Base-by-base conservation (phyloP, 208 protist genomes). In the Trypanosomatidae sp. region DNA sequence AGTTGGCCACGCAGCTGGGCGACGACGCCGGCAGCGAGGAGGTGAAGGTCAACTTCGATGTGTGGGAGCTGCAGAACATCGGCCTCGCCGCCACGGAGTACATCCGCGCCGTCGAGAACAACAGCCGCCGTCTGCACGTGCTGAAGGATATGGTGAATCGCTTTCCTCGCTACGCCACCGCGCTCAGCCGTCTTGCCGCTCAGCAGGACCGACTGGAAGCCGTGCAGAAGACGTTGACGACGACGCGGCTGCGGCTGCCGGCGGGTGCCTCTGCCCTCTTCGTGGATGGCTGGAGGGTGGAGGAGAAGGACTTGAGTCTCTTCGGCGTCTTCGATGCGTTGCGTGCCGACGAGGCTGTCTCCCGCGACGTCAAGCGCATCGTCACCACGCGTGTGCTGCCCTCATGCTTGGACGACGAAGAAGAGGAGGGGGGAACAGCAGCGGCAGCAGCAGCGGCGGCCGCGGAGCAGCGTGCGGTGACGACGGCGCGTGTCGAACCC, bases 81-180 rank as follows among this genome's bases (percentile, higher is more conserved):
- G 89, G 85, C 33, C 69, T 85, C 19, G 83, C 87, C 49, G 84
- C 88, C 13, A 73, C 79, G n/a, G 66, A 87, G 66, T 81, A 87
- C 73, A 77, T 94, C 33, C 74, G 82, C 67, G 69, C 84, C 1
- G 69, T 79, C 19, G 36, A 71, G 19, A 70, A 79, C 33, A 59
- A 4, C 83, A 95, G n/a, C 84, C 76, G 53, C 2, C 76, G 86
- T 41, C 78, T 98, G 9, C 30, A 69, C 64, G 72, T 87, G 41
- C 69, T 99, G 50, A 53, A 68, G 15, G 86, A 97, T 59, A 65
- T 98, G 10, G 81, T 93, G 4, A 89, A 87, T 13, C 92, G 97
- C 59, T 97, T 99, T 65, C 98, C 97, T 7, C 41, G 84, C 36
- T 74, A 93, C 56, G 93, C 94, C 2, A 60, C 75, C 33, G 76